These are phyloP conservation scores for Venturiaceae sp. DNA, from an alignment of 2,329 filamentous ascomycete species.

Conservation along the genomic window DNA sequence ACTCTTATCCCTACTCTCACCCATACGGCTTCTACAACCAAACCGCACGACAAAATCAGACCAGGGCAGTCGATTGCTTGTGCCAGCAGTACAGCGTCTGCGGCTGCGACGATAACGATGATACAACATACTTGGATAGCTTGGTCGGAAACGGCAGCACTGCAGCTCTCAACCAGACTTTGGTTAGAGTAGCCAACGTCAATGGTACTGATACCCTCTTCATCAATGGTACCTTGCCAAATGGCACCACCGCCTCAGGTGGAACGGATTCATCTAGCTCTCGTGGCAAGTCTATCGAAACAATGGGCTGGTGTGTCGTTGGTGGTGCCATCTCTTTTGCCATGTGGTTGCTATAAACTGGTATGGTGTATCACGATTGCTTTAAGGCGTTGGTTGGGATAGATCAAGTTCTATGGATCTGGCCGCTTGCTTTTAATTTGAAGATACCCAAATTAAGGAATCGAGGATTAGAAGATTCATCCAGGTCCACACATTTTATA, in stretches of 20 bases:
- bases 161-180: slow-evolving; percentile 45
- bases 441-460: too few species aligned
- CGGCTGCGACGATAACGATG: slow-evolving; percentile 59
- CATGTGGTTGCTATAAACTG: background rate
- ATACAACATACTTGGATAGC: slow-evolving; percentile 48
- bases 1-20: slow-evolving; percentile 50
- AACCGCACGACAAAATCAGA: slow-evolving; percentile 41
- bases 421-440: too few species aligned
- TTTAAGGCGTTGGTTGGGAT: too few species aligned
- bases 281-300: background rate
- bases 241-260: slow-evolving; percentile 37
- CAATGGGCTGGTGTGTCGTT: background rate
- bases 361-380: background rate
- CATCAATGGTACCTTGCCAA: slow-evolving; percentile 66
- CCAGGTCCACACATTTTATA: too few species aligned
- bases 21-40: slow-evolving; percentile 44
- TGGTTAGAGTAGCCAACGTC: slow-evolving; percentile 53
- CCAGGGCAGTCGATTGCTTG: slow-evolving; percentile 49
- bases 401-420: too few species aligned
- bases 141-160: slow-evolving; percentile 50
- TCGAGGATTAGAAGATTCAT: too few species aligned
- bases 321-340: slow-evolving; percentile 1
- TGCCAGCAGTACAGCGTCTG: slow-evolving; percentile 51
- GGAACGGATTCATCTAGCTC: slow-evolving; percentile 13
- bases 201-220: slow-evolving; percentile 56